phyloP scores from a whole-genome alignment of 768 basidiomycete species.

The Agaricus blazei region DNA sequence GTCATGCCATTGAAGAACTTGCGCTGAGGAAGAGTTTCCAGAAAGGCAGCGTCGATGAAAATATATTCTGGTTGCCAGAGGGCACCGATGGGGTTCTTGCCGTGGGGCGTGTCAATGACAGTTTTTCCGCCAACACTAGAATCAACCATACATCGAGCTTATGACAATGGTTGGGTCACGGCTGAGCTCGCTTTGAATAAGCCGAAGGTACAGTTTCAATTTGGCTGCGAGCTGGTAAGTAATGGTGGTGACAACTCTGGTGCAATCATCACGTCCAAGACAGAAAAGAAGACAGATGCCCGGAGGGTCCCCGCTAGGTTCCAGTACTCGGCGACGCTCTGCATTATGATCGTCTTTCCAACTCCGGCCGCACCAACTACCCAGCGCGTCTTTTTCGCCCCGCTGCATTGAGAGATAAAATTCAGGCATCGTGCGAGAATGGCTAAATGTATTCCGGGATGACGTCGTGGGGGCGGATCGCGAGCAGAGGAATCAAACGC shows the following conservation, averaged over 20 bases:
- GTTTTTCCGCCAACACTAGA: constrained; percentile 98
- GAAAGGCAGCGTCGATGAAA: constrained; percentile 95
- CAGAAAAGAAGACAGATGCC: not conserved
- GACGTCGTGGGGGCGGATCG: too few relatives aligned
- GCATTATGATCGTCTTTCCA: not conserved
- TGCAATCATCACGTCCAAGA: not conserved
- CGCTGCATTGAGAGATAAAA: too few relatives aligned
- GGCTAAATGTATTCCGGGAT: too few relatives aligned
- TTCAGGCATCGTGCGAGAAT: too few relatives aligned
- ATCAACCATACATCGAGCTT: constrained; percentile 74
- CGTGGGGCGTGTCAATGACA: constrained; percentile 97
- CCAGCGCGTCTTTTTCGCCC: too few relatives aligned
- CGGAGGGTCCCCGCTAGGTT: too few relatives aligned
- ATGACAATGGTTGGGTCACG: not conserved
- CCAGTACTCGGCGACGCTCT: not conserved
- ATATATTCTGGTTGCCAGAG: constrained; percentile 98
- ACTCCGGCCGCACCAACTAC: too few relatives aligned
- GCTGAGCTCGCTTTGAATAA: too few relatives aligned
- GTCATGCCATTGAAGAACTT: constrained; percentile 99
- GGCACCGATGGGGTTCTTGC: constrained; percentile 97
- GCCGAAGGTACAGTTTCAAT: not conserved
- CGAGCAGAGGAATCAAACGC: too few relatives aligned
- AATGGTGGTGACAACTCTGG: constrained; percentile 10
- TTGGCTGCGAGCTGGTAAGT: not conserved
- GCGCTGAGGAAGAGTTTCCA: constrained; percentile 85